These are phyloP conservation scores for Penstemon newberryi DNA, from an alignment of 257 asterid genomes.

Conservation along the genomic window DNA sequence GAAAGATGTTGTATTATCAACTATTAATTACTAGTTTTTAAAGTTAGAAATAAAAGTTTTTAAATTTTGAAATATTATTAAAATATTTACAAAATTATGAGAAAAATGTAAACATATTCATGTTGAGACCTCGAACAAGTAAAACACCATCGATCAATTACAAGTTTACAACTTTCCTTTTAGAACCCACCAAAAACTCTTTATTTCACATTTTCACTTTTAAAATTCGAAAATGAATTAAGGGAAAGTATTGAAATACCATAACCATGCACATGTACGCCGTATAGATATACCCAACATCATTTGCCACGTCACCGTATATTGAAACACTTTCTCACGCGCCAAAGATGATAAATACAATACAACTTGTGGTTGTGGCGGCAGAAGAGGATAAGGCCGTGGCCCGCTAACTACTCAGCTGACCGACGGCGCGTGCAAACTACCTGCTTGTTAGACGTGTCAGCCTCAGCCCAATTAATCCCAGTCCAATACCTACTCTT, in stretches of 20 bases:
- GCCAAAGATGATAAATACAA: background rate
- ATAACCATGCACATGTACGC: constrained; percentile 15
- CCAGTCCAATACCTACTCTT: background rate
- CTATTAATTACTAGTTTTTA: too few species aligned
- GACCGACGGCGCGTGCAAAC: background rate
- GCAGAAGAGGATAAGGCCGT: constrained; percentile 18
- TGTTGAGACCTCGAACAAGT: too few species aligned
- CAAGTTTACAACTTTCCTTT: background rate
- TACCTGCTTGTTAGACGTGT: constrained; percentile 8
- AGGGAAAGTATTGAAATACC: background rate
- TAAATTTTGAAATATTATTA: too few species aligned
- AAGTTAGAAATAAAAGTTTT: too few species aligned
- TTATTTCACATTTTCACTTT: background rate
- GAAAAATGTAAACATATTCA: too few species aligned
- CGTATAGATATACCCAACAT: background rate
- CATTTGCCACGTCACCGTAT: background rate
- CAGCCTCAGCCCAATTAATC: background rate
- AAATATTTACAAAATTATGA: too few species aligned
- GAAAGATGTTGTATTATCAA: too few species aligned
- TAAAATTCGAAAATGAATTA: background rate
- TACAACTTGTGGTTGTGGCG: constrained; percentile 1
- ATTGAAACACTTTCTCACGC: background rate
- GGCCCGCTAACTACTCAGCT: constrained; percentile 1
- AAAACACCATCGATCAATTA: too few species aligned
- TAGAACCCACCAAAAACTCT: background rate